phyloP scores from a whole-genome alignment of 1,284 basidiomycete genomes.

The Pseudozyma thailandica region DNA sequence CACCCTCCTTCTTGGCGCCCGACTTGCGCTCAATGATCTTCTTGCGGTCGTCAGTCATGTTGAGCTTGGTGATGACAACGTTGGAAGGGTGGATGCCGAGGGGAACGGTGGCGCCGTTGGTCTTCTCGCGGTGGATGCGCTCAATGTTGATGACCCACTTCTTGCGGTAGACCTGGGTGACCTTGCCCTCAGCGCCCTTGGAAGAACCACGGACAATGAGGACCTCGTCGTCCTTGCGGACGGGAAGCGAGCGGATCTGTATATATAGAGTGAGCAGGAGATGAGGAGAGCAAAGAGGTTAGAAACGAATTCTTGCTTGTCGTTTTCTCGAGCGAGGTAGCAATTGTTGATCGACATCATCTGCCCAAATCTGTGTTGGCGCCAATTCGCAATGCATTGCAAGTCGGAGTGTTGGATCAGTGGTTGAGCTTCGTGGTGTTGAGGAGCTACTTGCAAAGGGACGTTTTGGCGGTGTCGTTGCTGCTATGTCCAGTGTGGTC shows the following conservation, averaged over 20 bases:
- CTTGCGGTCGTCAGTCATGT: conserved; percentile 68
- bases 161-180: conserved; percentile 87
- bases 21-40: conserved; percentile 63
- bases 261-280: not conserved
- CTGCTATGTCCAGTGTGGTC: too few species aligned
- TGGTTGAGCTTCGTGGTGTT: too few species aligned
- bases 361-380: too few species aligned
- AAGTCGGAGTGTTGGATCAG: too few species aligned
- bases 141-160: conserved; percentile 99
- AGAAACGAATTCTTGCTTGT: not conserved
- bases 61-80: conserved; percentile 79
- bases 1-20: conserved; percentile 50
- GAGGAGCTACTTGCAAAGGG: too few species aligned
- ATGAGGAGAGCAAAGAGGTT: not conserved
- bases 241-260: conserved; percentile 88
- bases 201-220: conserved; percentile 80
- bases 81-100: conserved; percentile 98
- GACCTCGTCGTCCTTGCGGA: conserved; percentile 99
- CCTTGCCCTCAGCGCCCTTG: conserved; percentile 82
- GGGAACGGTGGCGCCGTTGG: conserved; percentile 91
- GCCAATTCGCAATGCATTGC: too few species aligned
- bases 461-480: too few species aligned
- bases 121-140: conserved; percentile 97
- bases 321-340: not conserved
- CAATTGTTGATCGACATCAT: too few species aligned